Evolutionary conservation across 2,329 filamentous ascomycete genomes (phyloP).

Genomic region (Aaosphaeria pasadenensis): DNA sequence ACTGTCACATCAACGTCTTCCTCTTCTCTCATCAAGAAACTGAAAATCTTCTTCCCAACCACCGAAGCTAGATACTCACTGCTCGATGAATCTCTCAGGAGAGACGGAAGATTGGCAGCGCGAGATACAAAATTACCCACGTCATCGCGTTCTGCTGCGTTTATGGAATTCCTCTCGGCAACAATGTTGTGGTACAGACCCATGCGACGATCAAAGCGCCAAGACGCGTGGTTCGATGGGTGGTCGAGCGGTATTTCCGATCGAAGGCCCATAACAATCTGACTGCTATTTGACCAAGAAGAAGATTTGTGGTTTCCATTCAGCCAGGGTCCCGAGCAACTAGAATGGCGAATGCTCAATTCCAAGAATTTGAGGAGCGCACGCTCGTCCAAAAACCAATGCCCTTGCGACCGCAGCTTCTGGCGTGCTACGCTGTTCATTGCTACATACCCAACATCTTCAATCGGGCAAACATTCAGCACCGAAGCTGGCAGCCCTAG

Average conservation of each 20-base stretch:
- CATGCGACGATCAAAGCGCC: constrained; percentile 19
- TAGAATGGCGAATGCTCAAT: too few relatives aligned
- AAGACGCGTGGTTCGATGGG: constrained; percentile 13
- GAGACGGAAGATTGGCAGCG: constrained; percentile 3
- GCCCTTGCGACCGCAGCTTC: too few relatives aligned
- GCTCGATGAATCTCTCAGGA: constrained; percentile 9
- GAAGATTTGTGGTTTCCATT: too few relatives aligned
- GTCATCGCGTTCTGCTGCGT: not conserved
- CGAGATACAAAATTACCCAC: not conserved
- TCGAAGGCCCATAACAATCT: constrained; percentile 11
- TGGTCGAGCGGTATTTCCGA: constrained; percentile 14
- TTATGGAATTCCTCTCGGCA: not conserved
- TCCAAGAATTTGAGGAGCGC: too few relatives aligned
- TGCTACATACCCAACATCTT: constrained; percentile 40
- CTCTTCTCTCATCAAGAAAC: constrained; percentile 14
- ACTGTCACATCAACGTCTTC: constrained; percentile 13
- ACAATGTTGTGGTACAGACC: constrained; percentile 18
- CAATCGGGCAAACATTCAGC: constrained; percentile 39
- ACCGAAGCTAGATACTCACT: constrained; percentile 10
- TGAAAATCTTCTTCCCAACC: constrained; percentile 17
- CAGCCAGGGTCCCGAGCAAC: too few relatives aligned
- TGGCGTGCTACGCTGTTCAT: too few relatives aligned
- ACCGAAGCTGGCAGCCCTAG: constrained; percentile 37
- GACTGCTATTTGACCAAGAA: too few relatives aligned
- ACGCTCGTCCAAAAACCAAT: too few relatives aligned